Percentiles rank a stretch among this genome's conserved stretches.
phyloP scores from a whole-genome alignment of 2,329 filamentous ascomycete genomes.

The Alternaria burnsii region DNA sequence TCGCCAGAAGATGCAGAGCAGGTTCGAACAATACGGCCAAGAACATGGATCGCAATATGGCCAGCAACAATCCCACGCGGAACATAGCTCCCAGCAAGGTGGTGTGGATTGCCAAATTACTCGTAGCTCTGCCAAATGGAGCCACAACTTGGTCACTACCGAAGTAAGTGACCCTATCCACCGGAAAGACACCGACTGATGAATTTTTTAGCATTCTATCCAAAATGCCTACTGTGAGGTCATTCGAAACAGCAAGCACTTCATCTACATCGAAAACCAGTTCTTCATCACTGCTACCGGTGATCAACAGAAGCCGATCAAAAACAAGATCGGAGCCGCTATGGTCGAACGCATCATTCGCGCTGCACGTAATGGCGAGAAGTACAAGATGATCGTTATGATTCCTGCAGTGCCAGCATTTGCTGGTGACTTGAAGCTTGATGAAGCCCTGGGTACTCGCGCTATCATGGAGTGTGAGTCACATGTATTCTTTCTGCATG shows the following conservation, averaged over 20 bases:
- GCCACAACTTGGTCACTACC: constrained; percentile 61
- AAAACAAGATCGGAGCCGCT: constrained; percentile 79
- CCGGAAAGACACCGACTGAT: constrained; percentile 4
- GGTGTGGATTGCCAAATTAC: constrained; percentile 48
- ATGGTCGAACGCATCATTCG: constrained; percentile 80
- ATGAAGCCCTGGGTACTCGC: constrained; percentile 77
- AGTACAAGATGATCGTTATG: constrained; percentile 77
- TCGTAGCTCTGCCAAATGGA: constrained; percentile 63
- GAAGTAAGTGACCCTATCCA: constrained; percentile 54
- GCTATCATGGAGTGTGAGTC: constrained; percentile 76
- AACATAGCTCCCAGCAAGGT: constrained; percentile 42
- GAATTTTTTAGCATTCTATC: constrained; percentile 71
- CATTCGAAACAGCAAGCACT: constrained; percentile 74
- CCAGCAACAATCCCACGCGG: constrained; percentile 40
- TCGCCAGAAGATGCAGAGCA: constrained; percentile 40
- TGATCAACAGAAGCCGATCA: constrained; percentile 75
- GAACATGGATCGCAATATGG: constrained; percentile 16
- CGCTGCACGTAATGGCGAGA: constrained; percentile 70
- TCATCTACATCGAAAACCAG: constrained; percentile 84
- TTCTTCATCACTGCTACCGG: constrained; percentile 87
- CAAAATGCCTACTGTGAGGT: constrained; percentile 82
- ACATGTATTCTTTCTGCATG: background rate
- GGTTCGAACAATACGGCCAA: constrained; percentile 36
- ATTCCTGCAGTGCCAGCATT: constrained; percentile 86
- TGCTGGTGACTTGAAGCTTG: constrained; percentile 77